A percentile compares a stretch with the other conserved stretches of the same genome.
These are phyloP conservation scores for Hymenoscyphus fraxineus DNA, from an alignment of 2,329 filamentous ascomycete species.

Conservation along the genomic window DNA sequence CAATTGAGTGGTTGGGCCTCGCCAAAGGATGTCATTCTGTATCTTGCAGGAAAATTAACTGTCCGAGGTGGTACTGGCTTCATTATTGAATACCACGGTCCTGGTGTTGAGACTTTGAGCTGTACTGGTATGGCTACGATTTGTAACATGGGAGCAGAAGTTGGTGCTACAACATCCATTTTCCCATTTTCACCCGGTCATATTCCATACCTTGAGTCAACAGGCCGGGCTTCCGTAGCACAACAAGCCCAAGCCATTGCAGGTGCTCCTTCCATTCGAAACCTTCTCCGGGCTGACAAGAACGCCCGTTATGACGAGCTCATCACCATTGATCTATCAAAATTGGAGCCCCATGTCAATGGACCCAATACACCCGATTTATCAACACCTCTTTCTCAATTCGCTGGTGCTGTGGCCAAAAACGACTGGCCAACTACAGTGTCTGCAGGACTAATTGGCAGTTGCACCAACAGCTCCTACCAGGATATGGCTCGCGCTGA, in stretches of 20 bases:
- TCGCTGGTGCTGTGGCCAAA: constrained; percentile 76
- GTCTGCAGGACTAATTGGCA: constrained; percentile 90
- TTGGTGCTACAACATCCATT: constrained; percentile 77
- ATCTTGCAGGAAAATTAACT: constrained; percentile 83
- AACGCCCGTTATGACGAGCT: constrained; percentile 85
- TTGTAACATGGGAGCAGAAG: constrained; percentile 86
- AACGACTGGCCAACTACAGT: constrained; percentile 90
- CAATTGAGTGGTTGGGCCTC: constrained; percentile 85
- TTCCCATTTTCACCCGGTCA: constrained; percentile 85
- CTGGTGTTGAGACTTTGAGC: constrained; percentile 84
- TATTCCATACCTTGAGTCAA: constrained; percentile 80
- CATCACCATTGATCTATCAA: constrained; percentile 84
- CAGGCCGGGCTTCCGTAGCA: constrained; percentile 57
- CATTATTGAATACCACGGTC: constrained; percentile 90
- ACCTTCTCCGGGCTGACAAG: constrained; percentile 71
- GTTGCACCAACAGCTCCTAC: constrained; percentile 98
- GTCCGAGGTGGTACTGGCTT: constrained; percentile 92
- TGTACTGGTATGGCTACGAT: constrained; percentile 91
- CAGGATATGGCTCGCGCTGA: constrained; percentile 97
- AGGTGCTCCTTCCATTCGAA: constrained; percentile 43
- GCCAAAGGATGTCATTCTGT: constrained; percentile 92
- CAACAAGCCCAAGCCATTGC: constrained; percentile 32
- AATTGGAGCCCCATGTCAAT: constrained; percentile 93
- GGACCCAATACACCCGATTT: constrained; percentile 95
- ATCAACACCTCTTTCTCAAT: constrained; percentile 85